A percentile compares a stretch with the other conserved stretches of the same genome.
Conservation (phyloP, 2,329 filamentous ascomycete species). For the Monilinia vaccinii-corymbosi region DNA sequence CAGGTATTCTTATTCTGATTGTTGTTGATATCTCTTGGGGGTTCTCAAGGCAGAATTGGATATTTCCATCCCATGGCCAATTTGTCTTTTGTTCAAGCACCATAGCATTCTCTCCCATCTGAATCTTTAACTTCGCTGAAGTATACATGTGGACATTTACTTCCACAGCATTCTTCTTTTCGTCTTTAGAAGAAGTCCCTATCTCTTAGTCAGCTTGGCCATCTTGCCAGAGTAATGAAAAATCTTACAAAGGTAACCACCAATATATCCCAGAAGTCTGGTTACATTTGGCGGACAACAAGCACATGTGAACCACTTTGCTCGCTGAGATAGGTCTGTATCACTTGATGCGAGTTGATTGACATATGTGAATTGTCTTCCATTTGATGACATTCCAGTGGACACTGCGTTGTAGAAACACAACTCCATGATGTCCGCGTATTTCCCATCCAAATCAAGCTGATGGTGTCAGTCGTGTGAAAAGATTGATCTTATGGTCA, state of each 20-base stretch:
- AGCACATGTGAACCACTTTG: slow-evolving; percentile 50
- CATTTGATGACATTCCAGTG: slow-evolving; percentile 46
- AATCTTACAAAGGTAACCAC: slow-evolving; percentile 46
- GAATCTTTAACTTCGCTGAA: slow-evolving; percentile 37
- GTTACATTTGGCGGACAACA: slow-evolving; percentile 54
- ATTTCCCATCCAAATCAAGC: slow-evolving; percentile 42
- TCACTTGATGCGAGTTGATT: slow-evolving; percentile 51
- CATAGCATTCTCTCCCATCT: slow-evolving; percentile 30
- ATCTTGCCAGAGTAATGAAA: slow-evolving; percentile 16
- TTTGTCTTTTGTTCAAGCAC: slow-evolving; percentile 41
- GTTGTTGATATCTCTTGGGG: slow-evolving; percentile 29
- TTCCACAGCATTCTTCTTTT: slow-evolving; percentile 30
- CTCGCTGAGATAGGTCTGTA: slow-evolving; percentile 38
- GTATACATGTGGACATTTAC: slow-evolving; percentile 50
- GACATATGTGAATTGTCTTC: slow-evolving; percentile 50
- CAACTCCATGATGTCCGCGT: slow-evolving; percentile 51
- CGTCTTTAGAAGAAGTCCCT: slow-evolving; percentile 7
- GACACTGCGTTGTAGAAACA: slow-evolving; percentile 52
- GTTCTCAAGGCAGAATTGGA: slow-evolving; percentile 37
- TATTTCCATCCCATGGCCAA: slow-evolving; percentile 48
- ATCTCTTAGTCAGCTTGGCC: background rate
- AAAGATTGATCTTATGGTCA: background rate
- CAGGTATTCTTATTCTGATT: slow-evolving; percentile 44
- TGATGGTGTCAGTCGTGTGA: slow-evolving; percentile 10
- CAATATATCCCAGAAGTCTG: slow-evolving; percentile 45